Evolutionary conservation across 805 yeast species (phyloP).

Genomic region (Torulaspora maleeae): DNA sequence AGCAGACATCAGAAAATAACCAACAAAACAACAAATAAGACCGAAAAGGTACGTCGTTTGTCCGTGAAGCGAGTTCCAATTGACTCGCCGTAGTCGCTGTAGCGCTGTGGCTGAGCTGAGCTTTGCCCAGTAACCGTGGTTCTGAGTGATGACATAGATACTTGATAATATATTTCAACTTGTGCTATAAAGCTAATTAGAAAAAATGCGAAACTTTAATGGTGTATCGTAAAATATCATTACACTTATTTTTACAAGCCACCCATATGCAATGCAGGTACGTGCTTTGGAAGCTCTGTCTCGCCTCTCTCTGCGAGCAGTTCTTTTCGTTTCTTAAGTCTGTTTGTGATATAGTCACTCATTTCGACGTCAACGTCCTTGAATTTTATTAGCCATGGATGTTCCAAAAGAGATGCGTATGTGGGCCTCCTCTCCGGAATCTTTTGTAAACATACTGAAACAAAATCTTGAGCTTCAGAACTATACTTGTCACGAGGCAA

Average conservation of each 20-base stretch:
- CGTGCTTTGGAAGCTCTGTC: constrained; percentile 24
- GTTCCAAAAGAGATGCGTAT: constrained; percentile 66
- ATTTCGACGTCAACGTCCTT: constrained; percentile 39
- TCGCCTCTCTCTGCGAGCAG: constrained; percentile 29
- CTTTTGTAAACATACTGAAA: constrained; percentile 70
- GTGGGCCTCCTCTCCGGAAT: constrained; percentile 77
- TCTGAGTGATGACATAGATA: background rate
- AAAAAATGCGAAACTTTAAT: constrained; percentile 1
- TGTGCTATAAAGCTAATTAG: constrained; percentile 1
- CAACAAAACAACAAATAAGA: background rate
- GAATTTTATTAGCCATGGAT: constrained; percentile 73
- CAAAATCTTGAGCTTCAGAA: constrained; percentile 77
- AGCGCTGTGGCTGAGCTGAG: background rate
- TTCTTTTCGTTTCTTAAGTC: constrained; percentile 32
- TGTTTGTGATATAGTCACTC: constrained; percentile 37
- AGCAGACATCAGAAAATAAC: background rate
- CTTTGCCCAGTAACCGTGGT: too few species aligned
- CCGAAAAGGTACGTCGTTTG: background rate
- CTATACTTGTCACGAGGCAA: constrained; percentile 62
- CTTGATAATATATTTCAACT: background rate
- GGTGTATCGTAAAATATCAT: constrained; percentile 2
- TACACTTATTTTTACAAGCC: constrained; percentile 23
- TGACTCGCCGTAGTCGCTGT: background rate
- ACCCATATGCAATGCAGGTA: constrained; percentile 39
- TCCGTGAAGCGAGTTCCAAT: too few species aligned